Evolutionary conservation across 805 yeast genomes (phyloP).

Genomic region (Metschnikowia cerradonensis): DNA sequence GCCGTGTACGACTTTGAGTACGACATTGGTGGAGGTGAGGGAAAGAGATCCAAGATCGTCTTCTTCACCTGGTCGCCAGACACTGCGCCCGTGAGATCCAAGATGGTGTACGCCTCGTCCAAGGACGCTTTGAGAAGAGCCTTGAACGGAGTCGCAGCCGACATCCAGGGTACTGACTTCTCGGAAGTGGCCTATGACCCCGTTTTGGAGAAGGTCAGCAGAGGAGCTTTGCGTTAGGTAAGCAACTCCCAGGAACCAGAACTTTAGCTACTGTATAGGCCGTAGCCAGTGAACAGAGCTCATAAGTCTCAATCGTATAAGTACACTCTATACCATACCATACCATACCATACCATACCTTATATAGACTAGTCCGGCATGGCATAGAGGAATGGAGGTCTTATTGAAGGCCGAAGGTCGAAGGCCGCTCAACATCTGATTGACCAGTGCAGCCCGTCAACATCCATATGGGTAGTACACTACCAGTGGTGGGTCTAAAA

Average conservation of each 20-base stretch:
- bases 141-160: slow-evolving; percentile 88
- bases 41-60: slow-evolving; percentile 78
- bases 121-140: slow-evolving; percentile 98
- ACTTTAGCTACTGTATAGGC: not conserved
- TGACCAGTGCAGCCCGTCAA: too few relatives aligned
- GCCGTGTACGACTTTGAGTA: slow-evolving; percentile 97
- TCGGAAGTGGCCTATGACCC: slow-evolving; percentile 94
- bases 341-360: too few relatives aligned
- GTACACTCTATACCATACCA: too few relatives aligned
- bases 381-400: too few relatives aligned
- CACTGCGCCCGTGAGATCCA: slow-evolving; percentile 88
- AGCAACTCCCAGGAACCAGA: not conserved
- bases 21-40: slow-evolving; percentile 85
- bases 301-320: too few relatives aligned
- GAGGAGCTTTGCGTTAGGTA: slow-evolving; percentile 47
- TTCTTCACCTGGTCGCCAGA: slow-evolving; percentile 95
- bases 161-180: slow-evolving; percentile 96
- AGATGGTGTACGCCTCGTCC: slow-evolving; percentile 98
- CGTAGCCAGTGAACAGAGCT: too few relatives aligned
- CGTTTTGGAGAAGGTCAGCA: slow-evolving; percentile 83
- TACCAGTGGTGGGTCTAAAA: too few relatives aligned
- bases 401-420: too few relatives aligned
- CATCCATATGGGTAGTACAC: too few relatives aligned
- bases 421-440: too few relatives aligned
- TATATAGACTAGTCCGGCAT: too few relatives aligned